Evolutionary conservation across 768 basidiomycete genomes (phyloP).

Genomic region (Chalciporus piperatus): DNA sequence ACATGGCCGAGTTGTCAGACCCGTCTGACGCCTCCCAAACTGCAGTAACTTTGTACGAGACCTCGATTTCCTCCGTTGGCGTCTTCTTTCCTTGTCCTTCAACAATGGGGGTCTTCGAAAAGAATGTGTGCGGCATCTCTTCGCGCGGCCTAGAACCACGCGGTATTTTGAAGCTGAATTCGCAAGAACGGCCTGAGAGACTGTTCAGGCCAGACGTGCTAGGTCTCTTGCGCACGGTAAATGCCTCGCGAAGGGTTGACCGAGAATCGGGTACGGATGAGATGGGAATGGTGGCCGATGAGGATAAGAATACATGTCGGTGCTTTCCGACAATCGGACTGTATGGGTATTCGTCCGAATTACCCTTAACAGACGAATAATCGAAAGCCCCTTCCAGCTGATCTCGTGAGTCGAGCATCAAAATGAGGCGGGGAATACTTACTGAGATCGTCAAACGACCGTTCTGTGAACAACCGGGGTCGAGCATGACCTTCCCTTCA

Average conservation of each 20-base stretch:
- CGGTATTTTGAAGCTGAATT: conserved; percentile 59
- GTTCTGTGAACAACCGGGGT: conserved; percentile 46
- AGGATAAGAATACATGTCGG: conserved; percentile 50
- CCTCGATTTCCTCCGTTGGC: conserved; percentile 36
- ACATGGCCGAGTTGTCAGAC: conserved; percentile 47
- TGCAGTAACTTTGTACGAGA: conserved; percentile 55
- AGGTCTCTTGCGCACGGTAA: conserved; percentile 46
- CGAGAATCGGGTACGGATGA: conserved; percentile 25
- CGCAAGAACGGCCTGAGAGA: conserved; percentile 29
- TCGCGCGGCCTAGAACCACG: conserved; percentile 47
- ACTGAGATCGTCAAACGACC: conserved; percentile 63
- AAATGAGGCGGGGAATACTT: conserved; percentile 7
- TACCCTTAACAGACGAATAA: conserved; percentile 34
- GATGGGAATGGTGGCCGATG: conserved; percentile 44
- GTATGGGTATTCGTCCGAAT: conserved; percentile 16
- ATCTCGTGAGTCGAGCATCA: conserved; percentile 2
- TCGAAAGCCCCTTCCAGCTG: conserved; percentile 66
- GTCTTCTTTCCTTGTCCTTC: conserved; percentile 24
- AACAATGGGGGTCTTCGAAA: conserved; percentile 33
- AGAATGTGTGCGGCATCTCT: conserved; percentile 62
- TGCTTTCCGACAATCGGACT: conserved; percentile 20
- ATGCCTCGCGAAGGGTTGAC: conserved; percentile 26
- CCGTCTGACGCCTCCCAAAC: conserved; percentile 55
- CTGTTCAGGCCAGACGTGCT: conserved; percentile 41
- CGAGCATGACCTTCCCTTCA: conserved; percentile 57